phyloP scores from a whole-genome alignment of 1,139 yeast species.

The Zygosaccharomyces sapae region DNA sequence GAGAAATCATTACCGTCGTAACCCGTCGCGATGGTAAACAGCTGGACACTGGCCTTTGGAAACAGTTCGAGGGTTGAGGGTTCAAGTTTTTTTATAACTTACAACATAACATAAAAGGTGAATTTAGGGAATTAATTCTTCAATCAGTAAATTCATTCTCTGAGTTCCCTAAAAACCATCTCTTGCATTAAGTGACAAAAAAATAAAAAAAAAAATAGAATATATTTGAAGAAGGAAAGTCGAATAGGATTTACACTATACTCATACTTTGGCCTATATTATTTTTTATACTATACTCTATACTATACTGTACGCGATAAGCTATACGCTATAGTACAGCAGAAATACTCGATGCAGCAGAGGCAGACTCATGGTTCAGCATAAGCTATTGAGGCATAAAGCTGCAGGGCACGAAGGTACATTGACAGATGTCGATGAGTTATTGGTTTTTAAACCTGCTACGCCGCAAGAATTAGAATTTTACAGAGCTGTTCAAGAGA shows the following conservation, averaged over 20 bases:
- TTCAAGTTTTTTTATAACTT: no score
- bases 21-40: neutral
- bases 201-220: no score
- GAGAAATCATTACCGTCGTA: neutral
- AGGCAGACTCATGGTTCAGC: conserved; percentile 14
- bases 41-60: neutral
- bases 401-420: conserved; percentile 97
- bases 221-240: neutral
- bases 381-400: conserved; percentile 37
- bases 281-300: no score
- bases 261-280: neutral
- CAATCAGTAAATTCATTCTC: no score
- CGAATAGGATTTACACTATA: neutral
- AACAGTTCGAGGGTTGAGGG: neutral
- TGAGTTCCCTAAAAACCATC: no score
- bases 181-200: no score
- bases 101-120: no score
- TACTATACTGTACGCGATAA: neutral
- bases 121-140: no score
- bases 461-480: conserved; percentile 63
- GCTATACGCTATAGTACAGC: neutral
- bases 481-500: conserved; percentile 41
- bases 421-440: conserved; percentile 55
- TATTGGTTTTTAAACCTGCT: conserved; percentile 69
- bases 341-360: conserved; percentile 4